A percentile compares a stretch with the other conserved stretches of the same genome.
Conservation (phyloP, 768 basidiomycete species). For the Dendrothele bispora region DNA sequence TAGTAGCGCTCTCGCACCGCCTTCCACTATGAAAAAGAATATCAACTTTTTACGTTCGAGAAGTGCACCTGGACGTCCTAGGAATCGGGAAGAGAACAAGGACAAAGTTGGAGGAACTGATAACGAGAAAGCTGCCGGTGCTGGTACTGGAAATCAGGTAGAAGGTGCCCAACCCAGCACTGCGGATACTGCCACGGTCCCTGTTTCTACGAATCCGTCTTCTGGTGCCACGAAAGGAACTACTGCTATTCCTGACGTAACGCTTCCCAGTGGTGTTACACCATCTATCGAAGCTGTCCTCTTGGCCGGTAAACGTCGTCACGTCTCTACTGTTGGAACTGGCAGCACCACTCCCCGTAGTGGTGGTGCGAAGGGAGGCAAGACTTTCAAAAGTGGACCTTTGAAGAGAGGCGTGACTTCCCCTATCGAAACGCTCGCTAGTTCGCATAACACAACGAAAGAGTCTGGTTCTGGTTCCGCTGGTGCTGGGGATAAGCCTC, state of each 20-base stretch:
- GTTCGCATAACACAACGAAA: too few relatives aligned
- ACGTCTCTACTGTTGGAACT: not conserved
- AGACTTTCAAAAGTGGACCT: constrained; percentile 8
- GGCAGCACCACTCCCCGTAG: not conserved
- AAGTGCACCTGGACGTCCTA: constrained; percentile 38
- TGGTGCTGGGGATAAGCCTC: not conserved
- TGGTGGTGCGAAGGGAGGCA: not conserved
- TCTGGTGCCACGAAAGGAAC: not conserved
- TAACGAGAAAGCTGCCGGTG: not conserved
- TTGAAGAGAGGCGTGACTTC: not conserved
- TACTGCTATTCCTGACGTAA: not conserved
- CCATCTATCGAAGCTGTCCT: constrained; percentile 5
- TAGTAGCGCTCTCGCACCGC: constrained; percentile 9
- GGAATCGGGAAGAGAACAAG: constrained; percentile 15
- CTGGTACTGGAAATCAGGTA: not conserved
- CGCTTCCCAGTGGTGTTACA: too few relatives aligned
- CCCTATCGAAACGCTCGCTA: too few relatives aligned
- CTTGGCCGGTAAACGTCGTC: constrained; percentile 3
- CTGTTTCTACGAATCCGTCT: too few relatives aligned
- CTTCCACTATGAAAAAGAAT: constrained; percentile 17
- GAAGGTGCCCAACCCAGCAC: too few relatives aligned
- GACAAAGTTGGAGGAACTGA: constrained; percentile 1
- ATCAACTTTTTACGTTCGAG: constrained; percentile 36
- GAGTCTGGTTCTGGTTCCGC: not conserved
- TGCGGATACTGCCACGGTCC: too few relatives aligned